Percentiles rank a stretch among this genome's conserved stretches.
phyloP scores from a whole-genome alignment of 345 rosid genomes.

The Citrus hindsii region DNA sequence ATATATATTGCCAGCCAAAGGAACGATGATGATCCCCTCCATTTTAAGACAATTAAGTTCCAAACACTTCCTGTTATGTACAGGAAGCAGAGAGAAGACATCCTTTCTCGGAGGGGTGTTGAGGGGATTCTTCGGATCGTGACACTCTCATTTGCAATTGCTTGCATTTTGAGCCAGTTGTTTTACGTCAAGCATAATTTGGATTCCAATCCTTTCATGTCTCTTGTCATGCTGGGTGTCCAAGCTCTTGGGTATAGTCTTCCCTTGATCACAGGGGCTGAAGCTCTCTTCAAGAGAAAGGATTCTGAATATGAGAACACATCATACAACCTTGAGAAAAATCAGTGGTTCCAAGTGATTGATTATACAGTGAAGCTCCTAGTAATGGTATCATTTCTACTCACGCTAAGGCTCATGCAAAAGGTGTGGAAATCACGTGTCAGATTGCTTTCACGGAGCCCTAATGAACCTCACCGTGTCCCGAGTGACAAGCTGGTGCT shows the following conservation, averaged over 20 bases:
- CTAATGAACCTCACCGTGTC: slow-evolving; percentile 55
- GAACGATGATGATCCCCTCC: slow-evolving; percentile 72
- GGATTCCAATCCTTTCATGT: slow-evolving; percentile 52
- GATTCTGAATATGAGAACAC: slow-evolving; percentile 43
- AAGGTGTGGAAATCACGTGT: slow-evolving; percentile 84
- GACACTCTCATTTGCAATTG: slow-evolving; percentile 66
- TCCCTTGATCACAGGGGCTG: slow-evolving; percentile 81
- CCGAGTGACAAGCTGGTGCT: slow-evolving; percentile 66
- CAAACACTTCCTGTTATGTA: slow-evolving; percentile 65
- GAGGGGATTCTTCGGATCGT: slow-evolving; percentile 76
- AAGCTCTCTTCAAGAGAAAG: slow-evolving; percentile 63
- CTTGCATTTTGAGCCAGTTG: slow-evolving; percentile 67
- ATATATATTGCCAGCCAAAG: slow-evolving; percentile 67
- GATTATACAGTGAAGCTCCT: slow-evolving; percentile 80
- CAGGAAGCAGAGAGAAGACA: slow-evolving; percentile 75
- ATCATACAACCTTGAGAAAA: slow-evolving; percentile 51
- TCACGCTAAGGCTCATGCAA: slow-evolving; percentile 74
- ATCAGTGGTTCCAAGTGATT: slow-evolving; percentile 62
- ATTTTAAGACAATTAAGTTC: slow-evolving; percentile 47
- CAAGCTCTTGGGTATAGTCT: slow-evolving; percentile 84
- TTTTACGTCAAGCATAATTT: slow-evolving; percentile 43
- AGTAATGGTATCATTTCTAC: slow-evolving; percentile 60
- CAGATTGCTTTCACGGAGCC: slow-evolving; percentile 42
- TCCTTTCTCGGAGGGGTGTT: slow-evolving; percentile 65
- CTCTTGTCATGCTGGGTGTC: slow-evolving; percentile 84